Evolutionary conservation across 495 filamentous ascomycete species (phyloP), one percentile per base, ranked within the genome.

Genomic region (Aspergillus incahuasiensis): DNA sequence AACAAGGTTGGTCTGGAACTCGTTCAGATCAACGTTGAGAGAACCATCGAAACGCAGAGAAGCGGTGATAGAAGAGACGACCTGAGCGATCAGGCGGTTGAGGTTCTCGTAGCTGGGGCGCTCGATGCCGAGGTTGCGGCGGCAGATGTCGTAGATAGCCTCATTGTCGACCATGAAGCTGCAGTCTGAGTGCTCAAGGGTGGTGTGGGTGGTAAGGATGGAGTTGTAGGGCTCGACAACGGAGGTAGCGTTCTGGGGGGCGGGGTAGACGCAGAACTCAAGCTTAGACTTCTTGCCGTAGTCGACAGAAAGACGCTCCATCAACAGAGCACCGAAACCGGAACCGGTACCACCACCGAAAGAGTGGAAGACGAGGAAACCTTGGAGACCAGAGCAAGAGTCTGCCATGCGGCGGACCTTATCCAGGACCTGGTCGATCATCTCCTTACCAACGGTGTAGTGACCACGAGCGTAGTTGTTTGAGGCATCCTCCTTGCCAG

Each of bases 241-340:
- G 48, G 95, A 92, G 63, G 92, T 97, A 61, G 91, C 90, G 61
- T 92, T 92, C 78, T 91, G 92, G 40, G 95, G 95, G 61, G 94
- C 91, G 60, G 94, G 94, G 79, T 98, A 98, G 63, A 98, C 91
- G 69, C 91, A 94, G 79, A 97, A 97, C 77, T 98, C 94, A 48
- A 98, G 82, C 87, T 98, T 98, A 81, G 86, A 90, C 86, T 98
- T 98, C 85, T 98, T 98, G 74, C 91, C 91, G 69, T 95, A 98
- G 79, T 97, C 94, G 66, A 94, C 87, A 39, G 94, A 96, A 55
- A 98, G 84, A 72, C 92, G 91, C 81, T 97, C 95, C 85, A 97
- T 92, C 65, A 97, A 80, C 59, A 97, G 86, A 57, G 94, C 92
- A 77, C 94, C 94, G 76, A 98, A 98, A 63, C 94, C 94, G 57